These are phyloP conservation scores for Trametes cingulata DNA, from an alignment of 768 basidiomycete species.

Conservation along the genomic window DNA sequence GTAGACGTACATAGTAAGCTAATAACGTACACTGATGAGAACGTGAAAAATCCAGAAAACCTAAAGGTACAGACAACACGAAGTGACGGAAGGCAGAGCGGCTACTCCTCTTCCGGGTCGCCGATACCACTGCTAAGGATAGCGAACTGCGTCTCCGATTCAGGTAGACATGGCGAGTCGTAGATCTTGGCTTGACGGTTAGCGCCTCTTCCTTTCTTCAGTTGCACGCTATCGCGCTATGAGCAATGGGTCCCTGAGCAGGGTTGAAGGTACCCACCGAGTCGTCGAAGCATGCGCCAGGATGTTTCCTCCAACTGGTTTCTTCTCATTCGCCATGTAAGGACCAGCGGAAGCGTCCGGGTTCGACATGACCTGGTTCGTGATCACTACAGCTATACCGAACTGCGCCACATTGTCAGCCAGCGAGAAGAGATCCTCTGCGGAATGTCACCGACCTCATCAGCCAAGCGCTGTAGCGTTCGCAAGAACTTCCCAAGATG, in stretches of 20 bases:
- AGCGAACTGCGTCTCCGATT: conserved; percentile 94
- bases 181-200: conserved; percentile 96
- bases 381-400: conserved; percentile 95
- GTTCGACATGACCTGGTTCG: conserved; percentile 99
- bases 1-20: neutral
- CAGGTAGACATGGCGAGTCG: conserved; percentile 96
- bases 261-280: conserved; percentile 49
- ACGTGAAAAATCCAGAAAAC: neutral
- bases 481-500: conserved; percentile 96
- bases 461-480: conserved; percentile 89
- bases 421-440: conserved; percentile 3
- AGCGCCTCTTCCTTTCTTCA: conserved; percentile 90
- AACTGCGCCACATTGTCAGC: conserved; percentile 54
- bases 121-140: conserved; percentile 91
- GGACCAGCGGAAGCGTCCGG: conserved; percentile 92
- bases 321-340: conserved; percentile 90
- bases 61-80: conserved; percentile 1
- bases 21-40: neutral
- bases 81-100: neutral
- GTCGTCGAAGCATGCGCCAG: conserved; percentile 99
- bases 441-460: conserved; percentile 67
- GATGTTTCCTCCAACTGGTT: conserved; percentile 98
- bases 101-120: conserved; percentile 84
- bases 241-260: neutral
- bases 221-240: conserved; percentile 60